A percentile compares a stretch with the other conserved stretches of the same genome.
Evolutionary conservation across 108 stramenopile species (phyloP).

Genomic region (Fragilaria radians): DNA sequence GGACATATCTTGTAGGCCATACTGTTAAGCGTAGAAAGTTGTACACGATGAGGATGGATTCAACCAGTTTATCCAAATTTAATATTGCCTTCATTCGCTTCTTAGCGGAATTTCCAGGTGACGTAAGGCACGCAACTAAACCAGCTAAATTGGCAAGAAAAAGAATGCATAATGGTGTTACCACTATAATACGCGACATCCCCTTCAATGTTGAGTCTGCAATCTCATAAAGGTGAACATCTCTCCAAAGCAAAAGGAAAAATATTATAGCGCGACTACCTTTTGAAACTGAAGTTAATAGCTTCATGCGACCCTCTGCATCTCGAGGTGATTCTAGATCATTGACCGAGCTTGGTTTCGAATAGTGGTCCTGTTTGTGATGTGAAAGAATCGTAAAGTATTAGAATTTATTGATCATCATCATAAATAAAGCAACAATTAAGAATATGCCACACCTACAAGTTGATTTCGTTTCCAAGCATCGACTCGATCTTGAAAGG

Average conservation of each 20-base stretch:
- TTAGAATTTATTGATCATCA: constrained; percentile 7
- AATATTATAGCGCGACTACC: constrained; percentile 71
- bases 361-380: constrained; percentile 1
- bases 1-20: constrained; percentile 44
- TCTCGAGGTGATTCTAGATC: constrained; percentile 37
- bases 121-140: constrained; percentile 41
- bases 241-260: constrained; percentile 79
- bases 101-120: constrained; percentile 43
- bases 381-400: neutral
- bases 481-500: constrained; percentile 75
- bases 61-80: constrained; percentile 74
- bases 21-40: constrained; percentile 61
- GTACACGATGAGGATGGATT: constrained; percentile 51
- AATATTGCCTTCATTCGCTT: constrained; percentile 78
- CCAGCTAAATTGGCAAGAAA: constrained; percentile 80
- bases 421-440: neutral
- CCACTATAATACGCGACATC: constrained; percentile 21
- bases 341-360: constrained; percentile 1
- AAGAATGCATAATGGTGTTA: constrained; percentile 43
- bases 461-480: constrained; percentile 57
- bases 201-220: constrained; percentile 59
- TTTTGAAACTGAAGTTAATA: constrained; percentile 65
- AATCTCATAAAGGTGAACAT: constrained; percentile 75
- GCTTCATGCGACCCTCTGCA: constrained; percentile 60
- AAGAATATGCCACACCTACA: no score